Evolutionary conservation across 352 stramenopile genomes (phyloP), one percentile per base, ranked within the genome.

Genomic region (Phytophthora pini): DNA sequence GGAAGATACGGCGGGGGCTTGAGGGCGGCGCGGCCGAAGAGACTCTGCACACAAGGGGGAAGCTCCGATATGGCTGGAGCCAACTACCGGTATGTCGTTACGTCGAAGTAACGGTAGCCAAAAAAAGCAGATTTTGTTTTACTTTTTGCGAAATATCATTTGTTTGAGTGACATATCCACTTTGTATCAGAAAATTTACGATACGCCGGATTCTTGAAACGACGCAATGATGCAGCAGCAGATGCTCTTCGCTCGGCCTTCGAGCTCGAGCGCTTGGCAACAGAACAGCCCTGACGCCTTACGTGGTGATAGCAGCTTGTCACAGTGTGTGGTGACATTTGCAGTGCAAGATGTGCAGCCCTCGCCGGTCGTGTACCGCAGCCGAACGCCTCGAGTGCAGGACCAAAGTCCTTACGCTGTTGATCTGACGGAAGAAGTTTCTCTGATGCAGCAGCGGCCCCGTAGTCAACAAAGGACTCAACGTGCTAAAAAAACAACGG

Each of bases 261-360:
- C 41, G 22, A 24, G 48, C 10, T n/a, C 26, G 3, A 36, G 9
- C 11, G 31, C 27, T 31, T 20, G 47, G 47, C 17, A 38, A n/a
- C 48, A 49, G 27, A n/a, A 20, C 27, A 56, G 43, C 20, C 40
- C 50, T 12, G 67, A 29, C 13, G 56, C 17, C 17, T 48, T 13
- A 49, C 38, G 22, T 47, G 39, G 2, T 48, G 60, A 4, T 57
- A 59, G 9, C 49, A 66, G 11, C 77, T 20, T 20, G 17, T 20
- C 17, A 20, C 17, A 20, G 17, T 20, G 72, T 17, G 79, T 88
- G 26, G 82, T 90, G 36, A 75, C 70, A 3, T 90, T 90, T 26
- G 68, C 77, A 13, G 65, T 79, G 48, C 74, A 87, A 17, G 70
- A 80, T 29, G 64, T 69, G 8, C 49, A 69, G 26, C 68, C 77